Evolutionary conservation across 768 basidiomycete genomes (phyloP), one percentile per base, ranked within the genome.

Genomic region (Auriscalpium orientale): DNA sequence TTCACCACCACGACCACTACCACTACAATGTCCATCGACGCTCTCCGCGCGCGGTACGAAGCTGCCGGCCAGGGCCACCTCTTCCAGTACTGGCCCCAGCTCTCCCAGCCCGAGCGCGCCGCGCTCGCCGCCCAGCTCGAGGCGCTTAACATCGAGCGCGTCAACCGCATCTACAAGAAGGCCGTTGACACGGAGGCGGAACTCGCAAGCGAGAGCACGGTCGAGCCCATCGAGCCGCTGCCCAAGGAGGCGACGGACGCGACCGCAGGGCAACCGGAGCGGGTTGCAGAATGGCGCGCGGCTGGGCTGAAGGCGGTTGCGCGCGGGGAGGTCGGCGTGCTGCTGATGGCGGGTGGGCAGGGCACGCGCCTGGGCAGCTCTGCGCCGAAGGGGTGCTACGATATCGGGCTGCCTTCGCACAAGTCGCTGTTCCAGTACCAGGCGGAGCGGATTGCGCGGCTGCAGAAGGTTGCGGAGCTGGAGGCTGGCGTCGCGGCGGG

Each of bases 301-400:
- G 76, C 79, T 46, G 97, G 97, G 36, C 75, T 98, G 40, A 73
- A 82, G 43, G 94, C 95, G 48, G 83, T 98, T 65, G 79, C 85
- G 16, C 71, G 79, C 37, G 87, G 91, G 58, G 76, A 91, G 63
- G 94, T 98, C 40, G 97, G 86, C n/a, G 95, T 98, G 10, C 78
- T 99, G 47, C 80, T 99, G 63, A 91, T 99, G 89, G 97, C 97
- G 8, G 97, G 97, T 43, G 97, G 97, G 1, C 97, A 99, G 73
- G 97, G 97, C 13, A 97, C 95, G 18, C 80, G 97, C 54, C 74
- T 99, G 45, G 97, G 97, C 34, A 93, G 90, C 66, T 81, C 79
- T 34, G 89, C 89, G 6, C 97, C 97, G 20, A 99, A 99, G 68
- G 97, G 97, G 5, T 97, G 95, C 76, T 98, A 98, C 72, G 94